A percentile compares a stretch with the other conserved stretches of the same genome.
Evolutionary conservation across 495 filamentous ascomycete species (phyloP).

Genomic region (Penicillium lividum): DNA sequence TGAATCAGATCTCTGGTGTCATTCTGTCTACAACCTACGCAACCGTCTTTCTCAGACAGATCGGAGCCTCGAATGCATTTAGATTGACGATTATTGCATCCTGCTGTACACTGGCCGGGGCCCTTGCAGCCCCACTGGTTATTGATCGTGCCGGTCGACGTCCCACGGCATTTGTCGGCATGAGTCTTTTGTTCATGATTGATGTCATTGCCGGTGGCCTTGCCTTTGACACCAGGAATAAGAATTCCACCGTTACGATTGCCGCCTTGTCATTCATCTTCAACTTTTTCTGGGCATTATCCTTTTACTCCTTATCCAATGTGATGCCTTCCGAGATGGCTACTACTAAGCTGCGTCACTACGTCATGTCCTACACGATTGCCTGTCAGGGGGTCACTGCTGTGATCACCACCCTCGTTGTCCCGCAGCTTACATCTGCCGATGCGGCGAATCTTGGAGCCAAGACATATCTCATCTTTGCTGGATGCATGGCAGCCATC

Average conservation of each 20-base stretch:
- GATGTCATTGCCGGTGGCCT: slow-evolving; percentile 33
- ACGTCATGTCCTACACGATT: slow-evolving; percentile 44
- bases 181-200: slow-evolving; percentile 32
- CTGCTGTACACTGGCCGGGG: slow-evolving; percentile 41
- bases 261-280: slow-evolving; percentile 36
- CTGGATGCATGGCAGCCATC: slow-evolving; percentile 47
- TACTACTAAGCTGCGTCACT: slow-evolving; percentile 42
- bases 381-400: slow-evolving; percentile 40
- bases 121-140: slow-evolving; percentile 38
- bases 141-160: slow-evolving; percentile 38
- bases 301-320: slow-evolving; percentile 35
- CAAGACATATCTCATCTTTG: slow-evolving; percentile 42
- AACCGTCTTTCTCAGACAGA: slow-evolving; percentile 37
- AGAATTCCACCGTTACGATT: slow-evolving; percentile 23
- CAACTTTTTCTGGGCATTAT: slow-evolving; percentile 44
- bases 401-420: slow-evolving; percentile 39
- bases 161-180: slow-evolving; percentile 39
- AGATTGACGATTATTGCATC: slow-evolving; percentile 38
- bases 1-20: slow-evolving; percentile 43
- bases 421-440: slow-evolving; percentile 37
- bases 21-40: slow-evolving; percentile 43
- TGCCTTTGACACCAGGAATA: slow-evolving; percentile 26
- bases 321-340: slow-evolving; percentile 44
- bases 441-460: slow-evolving; percentile 42
- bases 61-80: slow-evolving; percentile 34